Conservation (phyloP, 345 rosid genomes). For the Garcia nutans region DNA sequence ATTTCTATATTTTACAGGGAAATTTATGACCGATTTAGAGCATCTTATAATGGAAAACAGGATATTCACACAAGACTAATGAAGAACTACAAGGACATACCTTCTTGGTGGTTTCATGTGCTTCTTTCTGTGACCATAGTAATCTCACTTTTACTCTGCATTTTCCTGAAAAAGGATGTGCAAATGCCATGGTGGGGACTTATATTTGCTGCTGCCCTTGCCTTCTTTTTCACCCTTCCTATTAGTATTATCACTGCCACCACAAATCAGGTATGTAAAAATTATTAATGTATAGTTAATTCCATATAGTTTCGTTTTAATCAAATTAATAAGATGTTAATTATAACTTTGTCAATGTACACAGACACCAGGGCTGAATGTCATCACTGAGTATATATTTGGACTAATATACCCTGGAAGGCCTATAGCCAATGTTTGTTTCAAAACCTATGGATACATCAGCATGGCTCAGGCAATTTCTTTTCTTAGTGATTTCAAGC, state of each 20-base stretch:
- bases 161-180: slow-evolving; percentile 35
- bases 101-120: slow-evolving; percentile 45
- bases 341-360: background rate
- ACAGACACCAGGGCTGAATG: slow-evolving; percentile 24
- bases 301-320: background rate
- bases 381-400: slow-evolving; percentile 21
- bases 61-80: slow-evolving; percentile 47
- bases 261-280: slow-evolving; percentile 43
- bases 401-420: slow-evolving; percentile 20
- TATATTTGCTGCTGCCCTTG: slow-evolving; percentile 41
- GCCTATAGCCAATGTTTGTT: slow-evolving; percentile 22
- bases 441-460: slow-evolving; percentile 22
- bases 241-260: slow-evolving; percentile 50
- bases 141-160: slow-evolving; percentile 33
- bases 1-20: slow-evolving; percentile 29
- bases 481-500: slow-evolving; percentile 26
- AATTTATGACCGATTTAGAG: slow-evolving; percentile 32
- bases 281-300: background rate
- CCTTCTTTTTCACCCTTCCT: slow-evolving; percentile 48
- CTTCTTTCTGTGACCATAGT: slow-evolving; percentile 31
- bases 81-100: slow-evolving; percentile 41
- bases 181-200: slow-evolving; percentile 58
- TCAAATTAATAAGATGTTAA: too few relatives aligned
- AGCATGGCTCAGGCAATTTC: slow-evolving; percentile 26
- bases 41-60: slow-evolving; percentile 32